Conservation (phyloP, 73 alveolate species). For the Symbiodinium pilosum region DNA sequence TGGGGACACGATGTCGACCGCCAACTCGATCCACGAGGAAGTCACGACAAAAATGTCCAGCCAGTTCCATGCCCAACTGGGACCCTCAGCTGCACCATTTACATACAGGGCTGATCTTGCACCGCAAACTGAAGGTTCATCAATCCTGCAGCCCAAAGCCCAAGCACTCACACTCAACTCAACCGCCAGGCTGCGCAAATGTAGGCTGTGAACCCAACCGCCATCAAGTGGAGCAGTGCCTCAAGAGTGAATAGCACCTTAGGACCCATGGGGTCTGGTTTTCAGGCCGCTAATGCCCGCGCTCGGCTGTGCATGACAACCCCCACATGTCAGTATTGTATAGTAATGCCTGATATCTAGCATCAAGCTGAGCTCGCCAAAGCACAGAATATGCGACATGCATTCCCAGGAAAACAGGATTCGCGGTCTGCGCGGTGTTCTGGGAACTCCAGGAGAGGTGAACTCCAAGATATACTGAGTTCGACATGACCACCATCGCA, state of each 20-base stretch:
- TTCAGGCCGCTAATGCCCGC: no score
- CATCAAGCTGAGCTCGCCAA: neutral
- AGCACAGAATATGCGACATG: neutral
- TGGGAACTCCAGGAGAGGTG: slow-evolving; percentile 22
- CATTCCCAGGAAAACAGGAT: neutral
- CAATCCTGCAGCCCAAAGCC: no score
- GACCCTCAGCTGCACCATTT: neutral
- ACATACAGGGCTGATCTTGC: no score
- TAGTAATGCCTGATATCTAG: no score
- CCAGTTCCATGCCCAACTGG: slow-evolving; percentile 69
- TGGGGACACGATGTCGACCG: slow-evolving; percentile 23
- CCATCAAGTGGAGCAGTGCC: neutral
- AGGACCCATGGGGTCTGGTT: no score
- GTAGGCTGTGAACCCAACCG: neutral
- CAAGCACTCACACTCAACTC: no score
- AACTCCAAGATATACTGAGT: slow-evolving; percentile 47
- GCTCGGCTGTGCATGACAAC: no score
- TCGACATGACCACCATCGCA: slow-evolving; percentile 52
- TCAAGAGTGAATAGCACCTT: neutral
- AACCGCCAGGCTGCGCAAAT: neutral
- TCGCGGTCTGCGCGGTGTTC: neutral
- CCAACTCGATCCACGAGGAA: slow-evolving; percentile 62
- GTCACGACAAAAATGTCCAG: slow-evolving; percentile 33
- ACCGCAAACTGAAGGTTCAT: no score
- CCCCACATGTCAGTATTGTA: no score